A percentile compares a stretch with the other conserved stretches of the same genome.
These are phyloP conservation scores for Trametes maxima DNA, from an alignment of 768 basidiomycete genomes.

Conservation along the genomic window DNA sequence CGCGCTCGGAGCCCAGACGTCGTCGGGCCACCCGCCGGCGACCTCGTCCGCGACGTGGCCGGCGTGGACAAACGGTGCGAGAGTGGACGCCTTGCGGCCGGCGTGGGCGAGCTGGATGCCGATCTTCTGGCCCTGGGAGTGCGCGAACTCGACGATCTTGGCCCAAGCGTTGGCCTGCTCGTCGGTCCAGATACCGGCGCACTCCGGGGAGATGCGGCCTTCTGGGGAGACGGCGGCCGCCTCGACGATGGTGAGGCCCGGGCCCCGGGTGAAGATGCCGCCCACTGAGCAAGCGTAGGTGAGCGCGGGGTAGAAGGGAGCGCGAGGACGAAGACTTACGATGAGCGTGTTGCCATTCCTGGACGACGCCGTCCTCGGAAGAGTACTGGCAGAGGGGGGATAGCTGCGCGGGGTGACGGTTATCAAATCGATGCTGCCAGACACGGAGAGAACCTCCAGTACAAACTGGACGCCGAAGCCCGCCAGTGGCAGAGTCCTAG, in stretches of 20 bases:
- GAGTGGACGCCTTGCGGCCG: constrained; percentile 67
- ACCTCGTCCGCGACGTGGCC: constrained; percentile 43
- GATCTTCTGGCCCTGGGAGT: constrained; percentile 66
- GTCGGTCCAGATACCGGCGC: constrained; percentile 61
- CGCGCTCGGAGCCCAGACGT: constrained; percentile 37
- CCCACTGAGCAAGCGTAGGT: constrained; percentile 42
- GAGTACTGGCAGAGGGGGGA: constrained; percentile 66
- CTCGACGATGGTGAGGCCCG: constrained; percentile 64
- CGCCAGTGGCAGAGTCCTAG: too few relatives aligned
- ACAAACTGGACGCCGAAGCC: too few relatives aligned
- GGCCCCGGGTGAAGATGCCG: constrained; percentile 52
- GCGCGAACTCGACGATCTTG: constrained; percentile 66
- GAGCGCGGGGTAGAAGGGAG: background rate
- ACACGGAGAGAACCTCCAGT: background rate
- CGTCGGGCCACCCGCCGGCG: constrained; percentile 41
- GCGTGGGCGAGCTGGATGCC: constrained; percentile 78
- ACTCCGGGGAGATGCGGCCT: constrained; percentile 66
- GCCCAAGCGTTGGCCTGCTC: constrained; percentile 49
- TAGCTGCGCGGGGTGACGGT: constrained; percentile 33
- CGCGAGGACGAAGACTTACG: constrained; percentile 16
- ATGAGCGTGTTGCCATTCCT: constrained; percentile 62
- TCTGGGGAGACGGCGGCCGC: constrained; percentile 61
- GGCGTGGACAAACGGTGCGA: constrained; percentile 62
- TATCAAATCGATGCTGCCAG: background rate
- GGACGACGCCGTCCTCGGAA: constrained; percentile 52